phyloP scores from a whole-genome alignment of 345 rosid genomes.

The Hevea brasiliensis region DNA sequence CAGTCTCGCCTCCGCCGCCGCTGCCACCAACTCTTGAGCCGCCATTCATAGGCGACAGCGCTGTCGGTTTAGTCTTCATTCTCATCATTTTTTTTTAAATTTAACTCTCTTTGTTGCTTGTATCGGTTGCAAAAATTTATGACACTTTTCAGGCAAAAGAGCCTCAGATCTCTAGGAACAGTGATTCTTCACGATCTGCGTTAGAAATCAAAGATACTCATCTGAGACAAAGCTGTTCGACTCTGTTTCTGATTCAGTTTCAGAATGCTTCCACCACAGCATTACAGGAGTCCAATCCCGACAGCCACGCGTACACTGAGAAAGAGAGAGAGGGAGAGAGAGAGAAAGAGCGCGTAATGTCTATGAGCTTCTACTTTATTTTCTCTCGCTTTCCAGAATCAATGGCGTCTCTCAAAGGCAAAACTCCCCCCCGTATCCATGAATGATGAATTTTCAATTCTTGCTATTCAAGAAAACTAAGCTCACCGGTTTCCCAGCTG shows the following conservation, averaged over 20 bases:
- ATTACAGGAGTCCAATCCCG: slow-evolving; percentile 40
- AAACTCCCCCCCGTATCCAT: background rate
- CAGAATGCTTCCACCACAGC: slow-evolving; percentile 26
- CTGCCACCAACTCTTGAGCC: slow-evolving; percentile 42
- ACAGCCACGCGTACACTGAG: slow-evolving; percentile 14
- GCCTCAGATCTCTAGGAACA: slow-evolving; percentile 39
- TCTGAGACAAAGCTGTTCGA: slow-evolving; percentile 37
- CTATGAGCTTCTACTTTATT: slow-evolving; percentile 1
- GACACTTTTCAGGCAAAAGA: slow-evolving; percentile 8
- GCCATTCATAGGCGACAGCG: slow-evolving; percentile 45
- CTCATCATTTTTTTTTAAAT: slow-evolving; percentile 58
- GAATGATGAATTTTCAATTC: slow-evolving; percentile 6
- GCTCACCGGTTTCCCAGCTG: background rate
- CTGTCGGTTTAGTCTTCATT: slow-evolving; percentile 60
- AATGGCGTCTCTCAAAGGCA: slow-evolving; percentile 22
- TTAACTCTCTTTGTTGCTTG: background rate
- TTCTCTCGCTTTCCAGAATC: slow-evolving; percentile 11
- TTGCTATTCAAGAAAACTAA: slow-evolving; percentile 21
- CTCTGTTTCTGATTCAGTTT: slow-evolving; percentile 23
- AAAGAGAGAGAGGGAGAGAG: background rate
- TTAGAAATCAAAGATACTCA: slow-evolving; percentile 42
- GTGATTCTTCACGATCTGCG: slow-evolving; percentile 27
- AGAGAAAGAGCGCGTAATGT: background rate
- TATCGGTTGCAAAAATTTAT: slow-evolving; percentile 8
- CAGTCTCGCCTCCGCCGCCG: slow-evolving; percentile 42